Evolutionary conservation across 1,139 yeast species (phyloP).

Genomic region (Sugiyamaella xylanicola): DNA sequence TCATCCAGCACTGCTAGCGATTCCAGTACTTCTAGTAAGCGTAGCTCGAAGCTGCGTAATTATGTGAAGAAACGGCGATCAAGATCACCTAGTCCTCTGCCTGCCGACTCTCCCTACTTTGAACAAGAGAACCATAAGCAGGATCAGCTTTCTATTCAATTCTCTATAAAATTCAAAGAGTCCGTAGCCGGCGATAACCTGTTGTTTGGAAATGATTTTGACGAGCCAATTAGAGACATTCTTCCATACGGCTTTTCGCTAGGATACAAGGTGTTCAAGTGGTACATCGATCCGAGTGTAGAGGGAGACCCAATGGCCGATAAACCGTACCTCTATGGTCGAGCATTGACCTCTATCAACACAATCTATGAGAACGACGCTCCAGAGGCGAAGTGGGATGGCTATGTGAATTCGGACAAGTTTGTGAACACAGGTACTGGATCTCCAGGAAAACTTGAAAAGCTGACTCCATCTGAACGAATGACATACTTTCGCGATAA

Average conservation of each 20-base stretch:
- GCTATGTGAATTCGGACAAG: slow-evolving; percentile 17
- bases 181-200: slow-evolving; percentile 55
- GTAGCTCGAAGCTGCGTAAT: background rate
- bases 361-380: slow-evolving; percentile 30
- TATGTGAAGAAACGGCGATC: background rate
- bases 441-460: background rate
- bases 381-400: slow-evolving; percentile 18
- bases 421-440: slow-evolving; percentile 7
- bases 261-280: slow-evolving; percentile 51
- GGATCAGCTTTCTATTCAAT: slow-evolving; percentile 40
- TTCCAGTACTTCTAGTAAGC: background rate
- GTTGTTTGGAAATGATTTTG: slow-evolving; percentile 71
- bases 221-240: slow-evolving; percentile 57
- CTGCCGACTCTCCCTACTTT: slow-evolving; percentile 31
- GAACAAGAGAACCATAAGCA: slow-evolving; percentile 28
- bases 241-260: slow-evolving; percentile 63
- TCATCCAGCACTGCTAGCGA: background rate
- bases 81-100: background rate
- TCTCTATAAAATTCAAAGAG: slow-evolving; percentile 37
- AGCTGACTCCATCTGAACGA: slow-evolving; percentile 11
- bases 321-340: slow-evolving; percentile 62
- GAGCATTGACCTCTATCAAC: slow-evolving; percentile 61
- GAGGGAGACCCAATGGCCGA: slow-evolving; percentile 65
- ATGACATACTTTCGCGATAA: slow-evolving; percentile 37
- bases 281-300: slow-evolving; percentile 60